Percentiles rank a stretch among this genome's conserved stretches.
These are phyloP conservation scores for Cutaneotrichosporon arboriforme DNA, from an alignment of 1,284 basidiomycete species.

Conservation along the genomic window DNA sequence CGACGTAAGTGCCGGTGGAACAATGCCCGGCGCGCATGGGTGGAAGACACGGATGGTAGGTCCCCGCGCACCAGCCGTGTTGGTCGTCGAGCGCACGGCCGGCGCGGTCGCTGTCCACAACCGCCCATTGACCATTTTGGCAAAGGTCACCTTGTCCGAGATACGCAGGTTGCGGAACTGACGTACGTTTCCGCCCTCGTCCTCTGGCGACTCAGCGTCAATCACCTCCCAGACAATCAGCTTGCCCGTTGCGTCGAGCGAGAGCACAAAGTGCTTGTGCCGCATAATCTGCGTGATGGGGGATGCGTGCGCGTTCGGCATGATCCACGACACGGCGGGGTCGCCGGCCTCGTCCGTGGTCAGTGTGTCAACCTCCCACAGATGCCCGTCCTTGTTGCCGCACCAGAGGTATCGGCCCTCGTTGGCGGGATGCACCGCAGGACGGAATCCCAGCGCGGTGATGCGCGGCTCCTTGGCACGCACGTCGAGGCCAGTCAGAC, in stretches of 20 bases:
- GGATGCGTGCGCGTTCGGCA: conserved; percentile 60
- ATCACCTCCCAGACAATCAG: conserved; percentile 59
- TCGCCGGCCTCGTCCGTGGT: conserved; percentile 46
- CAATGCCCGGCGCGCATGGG: conserved; percentile 48
- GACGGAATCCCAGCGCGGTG: conserved; percentile 68
- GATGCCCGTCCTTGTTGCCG: conserved; percentile 79
- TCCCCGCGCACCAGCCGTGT: conserved; percentile 51
- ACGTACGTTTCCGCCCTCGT: conserved; percentile 36
- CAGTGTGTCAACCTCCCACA: conserved; percentile 71
- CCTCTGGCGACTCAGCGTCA: conserved; percentile 17
- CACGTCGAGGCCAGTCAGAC: conserved; percentile 55
- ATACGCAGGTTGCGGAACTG: conserved; percentile 63
- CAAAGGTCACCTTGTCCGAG: conserved; percentile 74
- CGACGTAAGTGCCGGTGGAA: conserved; percentile 51
- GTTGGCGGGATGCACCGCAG: conserved; percentile 51
- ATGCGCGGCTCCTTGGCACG: conserved; percentile 63
- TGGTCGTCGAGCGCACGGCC: conserved; percentile 38
- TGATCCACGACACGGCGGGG: conserved; percentile 53
- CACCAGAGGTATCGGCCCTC: conserved; percentile 63
- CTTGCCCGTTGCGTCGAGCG: conserved; percentile 78
- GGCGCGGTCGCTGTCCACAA: conserved; percentile 65
- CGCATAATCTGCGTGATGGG: conserved; percentile 68
- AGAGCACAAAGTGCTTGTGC: conserved; percentile 62
- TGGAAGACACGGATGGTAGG: conserved; percentile 76
- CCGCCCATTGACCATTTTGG: conserved; percentile 62